Conservation (phyloP, 108 stramenopile genomes). For the Skeletonema tropicum region DNA sequence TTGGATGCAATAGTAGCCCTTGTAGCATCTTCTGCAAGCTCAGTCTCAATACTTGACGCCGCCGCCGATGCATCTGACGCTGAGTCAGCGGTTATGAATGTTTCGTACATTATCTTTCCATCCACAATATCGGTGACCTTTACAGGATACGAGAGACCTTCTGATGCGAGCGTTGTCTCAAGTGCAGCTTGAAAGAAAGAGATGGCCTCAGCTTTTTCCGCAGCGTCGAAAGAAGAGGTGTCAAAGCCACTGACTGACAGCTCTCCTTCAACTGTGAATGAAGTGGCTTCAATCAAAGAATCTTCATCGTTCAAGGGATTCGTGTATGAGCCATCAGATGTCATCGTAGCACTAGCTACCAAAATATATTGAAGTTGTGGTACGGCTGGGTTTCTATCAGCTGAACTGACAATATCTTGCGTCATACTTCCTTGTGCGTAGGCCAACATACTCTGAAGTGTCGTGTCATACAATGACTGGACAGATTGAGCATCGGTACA, state of each 20-base stretch:
- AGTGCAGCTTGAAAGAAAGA: slow-evolving; percentile 15
- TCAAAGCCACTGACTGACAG: slow-evolving; percentile 19
- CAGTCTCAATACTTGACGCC: neutral
- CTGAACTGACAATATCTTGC: slow-evolving; percentile 14
- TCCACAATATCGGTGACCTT: neutral
- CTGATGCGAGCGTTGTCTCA: too few relatives aligned
- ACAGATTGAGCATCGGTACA: neutral
- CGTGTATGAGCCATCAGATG: slow-evolving; percentile 14
- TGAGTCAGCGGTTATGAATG: neutral
- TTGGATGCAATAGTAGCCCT: neutral
- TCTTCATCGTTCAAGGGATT: slow-evolving; percentile 6
- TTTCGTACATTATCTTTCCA: neutral
- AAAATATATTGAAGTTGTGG: neutral
- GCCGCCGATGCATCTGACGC: neutral
- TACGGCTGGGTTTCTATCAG: slow-evolving; percentile 8
- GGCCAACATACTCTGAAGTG: neutral
- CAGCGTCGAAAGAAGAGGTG: neutral
- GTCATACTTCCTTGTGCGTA: neutral
- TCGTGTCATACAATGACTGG: neutral
- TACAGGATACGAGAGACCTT: neutral
- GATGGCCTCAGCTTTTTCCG: slow-evolving; percentile 3
- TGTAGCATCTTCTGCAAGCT: neutral
- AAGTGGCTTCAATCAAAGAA: slow-evolving; percentile 3
- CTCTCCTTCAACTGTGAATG: slow-evolving; percentile 15
- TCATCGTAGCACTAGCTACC: slow-evolving; percentile 8